Evolutionary conservation across 2,329 filamentous ascomycete species (phyloP).

Genomic region (Fusarium secorum): DNA sequence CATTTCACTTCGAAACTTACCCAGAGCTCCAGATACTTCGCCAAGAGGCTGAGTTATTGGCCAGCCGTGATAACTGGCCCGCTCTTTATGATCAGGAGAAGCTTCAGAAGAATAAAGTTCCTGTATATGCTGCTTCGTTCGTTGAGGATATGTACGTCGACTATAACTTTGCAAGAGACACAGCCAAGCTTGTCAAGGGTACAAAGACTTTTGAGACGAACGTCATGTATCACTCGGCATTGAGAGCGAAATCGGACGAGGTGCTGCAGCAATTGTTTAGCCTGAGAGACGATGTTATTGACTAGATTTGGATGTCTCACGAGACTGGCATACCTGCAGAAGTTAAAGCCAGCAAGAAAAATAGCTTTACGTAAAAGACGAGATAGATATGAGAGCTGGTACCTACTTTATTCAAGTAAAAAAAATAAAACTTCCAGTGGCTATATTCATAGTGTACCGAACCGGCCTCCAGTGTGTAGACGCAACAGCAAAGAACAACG

Average conservation of each 20-base stretch:
- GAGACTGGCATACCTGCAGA: not conserved
- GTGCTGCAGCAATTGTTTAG: constrained; percentile 79
- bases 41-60: constrained; percentile 74
- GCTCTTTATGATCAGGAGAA: constrained; percentile 77
- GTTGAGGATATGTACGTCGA: constrained; percentile 95
- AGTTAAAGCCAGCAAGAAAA: not conserved
- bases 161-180: constrained; percentile 74
- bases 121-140: constrained; percentile 85
- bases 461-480: not conserved
- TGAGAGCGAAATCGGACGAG: constrained; percentile 77
- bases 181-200: constrained; percentile 75
- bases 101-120: constrained; percentile 79
- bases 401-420: not conserved
- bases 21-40: constrained; percentile 75
- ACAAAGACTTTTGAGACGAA: constrained; percentile 88
- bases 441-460: not conserved
- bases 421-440: not conserved
- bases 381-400: constrained; percentile 4
- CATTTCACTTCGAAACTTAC: constrained; percentile 84
- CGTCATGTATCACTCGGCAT: constrained; percentile 83
- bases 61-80: constrained; percentile 74
- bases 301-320: constrained; percentile 49
- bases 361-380: not conserved
- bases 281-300: constrained; percentile 73
- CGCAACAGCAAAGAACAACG: not conserved